Base-by-base conservation (phyloP, 345 rosid species). In the Salix suchowensis region DNA sequence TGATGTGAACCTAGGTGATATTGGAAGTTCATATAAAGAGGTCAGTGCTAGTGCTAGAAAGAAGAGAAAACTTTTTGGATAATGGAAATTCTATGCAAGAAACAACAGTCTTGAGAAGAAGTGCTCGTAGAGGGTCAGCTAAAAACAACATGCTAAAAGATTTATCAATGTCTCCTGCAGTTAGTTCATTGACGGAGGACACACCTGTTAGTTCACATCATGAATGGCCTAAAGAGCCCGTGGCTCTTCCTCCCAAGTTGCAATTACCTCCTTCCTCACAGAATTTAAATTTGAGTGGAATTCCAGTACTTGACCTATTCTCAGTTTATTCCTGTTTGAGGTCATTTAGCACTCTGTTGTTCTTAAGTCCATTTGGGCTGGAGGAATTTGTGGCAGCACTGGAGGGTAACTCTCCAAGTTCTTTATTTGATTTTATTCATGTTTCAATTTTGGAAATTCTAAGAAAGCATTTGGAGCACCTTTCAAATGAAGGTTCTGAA, bases 291-390 rank as follows among this genome's bases (percentile, higher is more conserved):
- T 81, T 93, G 84, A 92, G 82, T 65, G 96, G 94, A 76, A 78
- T 87, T 81, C 84, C 86, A 23, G 70, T 86, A 65, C 86, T 92
- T 54, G 91, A 90, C 71, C 77, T 89, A 68, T 96, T 96, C 84
- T 86, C 91, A 68, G 82, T 89, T 66, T 93, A 91, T 85, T 87
- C 99, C 48, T 96, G 85, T 81, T 82, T 96, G 85, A 90, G 98
- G 75, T 91, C 97, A 83, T 96, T 96, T 84, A 92, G 98, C 79
- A 85, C 88, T 46, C 79, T 92, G 65, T 82, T 96, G 79, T 93
- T 89, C 82, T 86, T 93, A 85, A 93, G 99, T 74, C 99, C 99
- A 68, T 96, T 96, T 84, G 92, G 88, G 87, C 80, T 93, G 88
- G 91, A 88, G 82, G 98, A 91, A 77, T 96, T 96, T 77, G 91